Evolutionary conservation across 257 asterid species (phyloP).

Genomic region (Solanum lignicaule): DNA sequence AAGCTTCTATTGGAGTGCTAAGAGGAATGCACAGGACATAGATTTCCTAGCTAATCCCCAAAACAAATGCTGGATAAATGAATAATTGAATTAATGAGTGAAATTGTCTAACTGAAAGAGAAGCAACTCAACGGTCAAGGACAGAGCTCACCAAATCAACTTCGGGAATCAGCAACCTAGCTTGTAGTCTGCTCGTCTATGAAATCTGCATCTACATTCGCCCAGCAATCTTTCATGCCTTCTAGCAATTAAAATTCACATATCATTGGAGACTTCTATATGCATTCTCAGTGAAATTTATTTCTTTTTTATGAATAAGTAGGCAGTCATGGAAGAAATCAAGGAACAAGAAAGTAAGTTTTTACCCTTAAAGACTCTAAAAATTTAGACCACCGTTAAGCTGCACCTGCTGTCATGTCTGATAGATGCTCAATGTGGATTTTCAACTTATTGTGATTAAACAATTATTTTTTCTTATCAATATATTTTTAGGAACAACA

Average conservation of each 20-base stretch:
- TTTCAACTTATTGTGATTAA: not conserved
- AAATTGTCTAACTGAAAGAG: not conserved
- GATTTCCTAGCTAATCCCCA: not conserved
- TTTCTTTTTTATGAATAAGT: not conserved
- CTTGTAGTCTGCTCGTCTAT: not conserved
- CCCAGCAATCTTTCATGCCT: not conserved
- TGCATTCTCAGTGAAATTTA: not conserved
- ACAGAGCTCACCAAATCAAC: not conserved
- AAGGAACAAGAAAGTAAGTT: not conserved
- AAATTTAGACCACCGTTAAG: not conserved
- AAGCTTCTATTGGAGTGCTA: not conserved
- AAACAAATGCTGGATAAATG: not conserved
- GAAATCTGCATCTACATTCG: not conserved
- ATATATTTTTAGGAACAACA: slow-evolving; percentile 60
- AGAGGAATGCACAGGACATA: not conserved
- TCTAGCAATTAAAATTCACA: not conserved
- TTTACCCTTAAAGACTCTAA: not conserved
- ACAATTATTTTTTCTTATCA: not conserved
- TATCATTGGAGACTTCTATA: not conserved
- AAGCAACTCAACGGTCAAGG: not conserved
- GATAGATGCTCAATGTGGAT: not conserved
- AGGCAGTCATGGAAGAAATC: not conserved
- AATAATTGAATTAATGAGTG: not conserved
- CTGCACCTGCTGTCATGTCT: not conserved
- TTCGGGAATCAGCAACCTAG: not conserved